Conservation (phyloP, 169 alveolate genomes). For the Besnoitia besnoiti region DNA sequence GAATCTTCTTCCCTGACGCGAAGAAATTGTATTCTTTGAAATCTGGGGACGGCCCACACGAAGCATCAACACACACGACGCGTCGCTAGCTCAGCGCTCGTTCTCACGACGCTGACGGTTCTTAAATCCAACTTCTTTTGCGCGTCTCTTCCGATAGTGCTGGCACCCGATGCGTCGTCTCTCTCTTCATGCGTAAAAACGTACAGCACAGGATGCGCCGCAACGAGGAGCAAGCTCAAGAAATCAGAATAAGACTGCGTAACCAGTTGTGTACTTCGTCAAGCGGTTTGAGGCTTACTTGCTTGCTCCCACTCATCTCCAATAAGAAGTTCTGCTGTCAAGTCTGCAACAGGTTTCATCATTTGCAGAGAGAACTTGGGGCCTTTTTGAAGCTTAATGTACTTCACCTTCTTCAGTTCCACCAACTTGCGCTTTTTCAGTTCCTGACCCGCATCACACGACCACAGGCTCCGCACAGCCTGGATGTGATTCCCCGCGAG, state of each 20-base stretch:
- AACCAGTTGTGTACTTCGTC: too few relatives aligned
- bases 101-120: neutral
- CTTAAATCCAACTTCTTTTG: too few relatives aligned
- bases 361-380: slow-evolving; percentile 74
- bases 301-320: slow-evolving; percentile 84
- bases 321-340: slow-evolving; percentile 85
- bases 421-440: slow-evolving; percentile 73
- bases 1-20: slow-evolving; percentile 83
- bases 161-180: too few relatives aligned
- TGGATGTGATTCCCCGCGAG: neutral
- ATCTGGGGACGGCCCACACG: neutral
- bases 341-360: slow-evolving; percentile 83
- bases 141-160: too few relatives aligned
- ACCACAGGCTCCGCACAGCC: slow-evolving; percentile 22
- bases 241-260: too few relatives aligned
- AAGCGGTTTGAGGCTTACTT: slow-evolving; percentile 78
- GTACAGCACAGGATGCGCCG: too few relatives aligned
- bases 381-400: slow-evolving; percentile 80
- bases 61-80: neutral
- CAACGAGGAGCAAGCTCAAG: too few relatives aligned
- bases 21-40: slow-evolving; percentile 80
- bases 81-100: neutral
- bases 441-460: neutral
- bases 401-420: slow-evolving; percentile 60
- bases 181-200: too few relatives aligned